Evolutionary conservation across 2,329 filamentous ascomycete species (phyloP).

Genomic region (Penicillium verrucosum): DNA sequence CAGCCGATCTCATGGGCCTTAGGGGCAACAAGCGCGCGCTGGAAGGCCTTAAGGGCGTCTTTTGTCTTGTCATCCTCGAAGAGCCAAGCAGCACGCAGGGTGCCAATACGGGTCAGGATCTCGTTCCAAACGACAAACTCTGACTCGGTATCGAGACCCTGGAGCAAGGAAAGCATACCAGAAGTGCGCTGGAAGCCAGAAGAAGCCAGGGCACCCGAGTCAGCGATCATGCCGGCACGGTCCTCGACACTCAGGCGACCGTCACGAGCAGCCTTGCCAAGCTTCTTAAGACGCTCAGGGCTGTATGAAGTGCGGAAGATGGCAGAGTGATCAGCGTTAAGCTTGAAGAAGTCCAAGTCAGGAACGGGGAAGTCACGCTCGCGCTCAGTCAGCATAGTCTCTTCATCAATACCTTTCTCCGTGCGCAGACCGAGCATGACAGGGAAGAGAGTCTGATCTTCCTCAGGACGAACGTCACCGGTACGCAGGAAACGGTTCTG

Average conservation of each 20-base stretch:
- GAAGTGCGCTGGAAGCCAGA: conserved; percentile 94
- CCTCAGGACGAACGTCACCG: conserved; percentile 87
- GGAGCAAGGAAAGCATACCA: conserved; percentile 77
- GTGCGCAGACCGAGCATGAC: conserved; percentile 84
- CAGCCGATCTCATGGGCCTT: conserved; percentile 87
- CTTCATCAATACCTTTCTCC: conserved; percentile 76
- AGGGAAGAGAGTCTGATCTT: conserved; percentile 83
- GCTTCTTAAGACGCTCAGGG: conserved; percentile 77
- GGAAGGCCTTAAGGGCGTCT: conserved; percentile 78
- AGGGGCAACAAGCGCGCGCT: conserved; percentile 69
- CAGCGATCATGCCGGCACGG: conserved; percentile 88
- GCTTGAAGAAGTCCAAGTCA: conserved; percentile 85
- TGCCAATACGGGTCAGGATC: conserved; percentile 72
- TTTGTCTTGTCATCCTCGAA: conserved; percentile 72
- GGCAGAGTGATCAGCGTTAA: conserved; percentile 91
- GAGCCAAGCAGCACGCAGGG: conserved; percentile 81
- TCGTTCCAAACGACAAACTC: conserved; percentile 97
- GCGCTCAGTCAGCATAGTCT: conserved; percentile 67
- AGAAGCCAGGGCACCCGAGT: conserved; percentile 82
- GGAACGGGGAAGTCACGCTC: conserved; percentile 75
- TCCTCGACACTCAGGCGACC: conserved; percentile 83
- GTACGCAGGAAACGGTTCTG: conserved; percentile 94
- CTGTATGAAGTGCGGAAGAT: conserved; percentile 89
- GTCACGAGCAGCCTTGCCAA: conserved; percentile 78
- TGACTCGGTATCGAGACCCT: conserved; percentile 75